Base-by-base conservation (phyloP, 2,329 filamentous ascomycete genomes). In the Colletotrichum sidae region DNA sequence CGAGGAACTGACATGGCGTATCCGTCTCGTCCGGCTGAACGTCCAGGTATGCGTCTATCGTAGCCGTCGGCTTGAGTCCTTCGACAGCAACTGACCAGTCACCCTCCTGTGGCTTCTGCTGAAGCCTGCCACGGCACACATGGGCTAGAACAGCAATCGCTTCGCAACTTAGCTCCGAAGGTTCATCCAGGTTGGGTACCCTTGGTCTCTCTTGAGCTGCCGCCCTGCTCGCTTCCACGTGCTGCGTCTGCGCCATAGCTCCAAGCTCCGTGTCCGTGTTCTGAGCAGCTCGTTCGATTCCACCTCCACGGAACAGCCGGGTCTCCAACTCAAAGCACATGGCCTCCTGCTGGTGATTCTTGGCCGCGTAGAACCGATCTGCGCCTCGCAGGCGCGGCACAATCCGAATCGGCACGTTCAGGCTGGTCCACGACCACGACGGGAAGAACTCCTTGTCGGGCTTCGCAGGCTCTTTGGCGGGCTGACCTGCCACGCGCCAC, bases 401-500 rank as follows among this genome's bases (percentile, higher is more conserved):
- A 8, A 57, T 33, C 37, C 57, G 50, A 4, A 62, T 38, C 11
- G 33, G 34, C 12, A 44, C 59, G 2, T 46, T n/a, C 38, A 41
- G 33, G 1, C 33, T 37, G 25, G 45, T 49, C 59, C 59, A 62
- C 15, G 59, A 62, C 59, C 59, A 62, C 1, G 45, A 57, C 6
- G 59, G 59, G 9, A 44, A 49, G 2, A 11, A n/a, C 12, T 13
- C 33, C 12, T 33, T 11, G 1, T 12, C 38, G 12, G n/a, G 45
- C 33, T n/a, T n/a, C 4, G 10, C n/a, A n/a, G 15, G 2, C 17
- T 17, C 33, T 9, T 10, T 13, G 25, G 25, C 25, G 2, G 7
- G 3, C 7, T 39, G 4, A 6, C 35, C 44, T 4, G 10, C 38
- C 1, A 68, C 61, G 2, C 60, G 50, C 71, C 71, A 72, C 2